Base-by-base conservation (phyloP, 2,329 filamentous ascomycete species). In the Cercospora zeae-maydis region DNA sequence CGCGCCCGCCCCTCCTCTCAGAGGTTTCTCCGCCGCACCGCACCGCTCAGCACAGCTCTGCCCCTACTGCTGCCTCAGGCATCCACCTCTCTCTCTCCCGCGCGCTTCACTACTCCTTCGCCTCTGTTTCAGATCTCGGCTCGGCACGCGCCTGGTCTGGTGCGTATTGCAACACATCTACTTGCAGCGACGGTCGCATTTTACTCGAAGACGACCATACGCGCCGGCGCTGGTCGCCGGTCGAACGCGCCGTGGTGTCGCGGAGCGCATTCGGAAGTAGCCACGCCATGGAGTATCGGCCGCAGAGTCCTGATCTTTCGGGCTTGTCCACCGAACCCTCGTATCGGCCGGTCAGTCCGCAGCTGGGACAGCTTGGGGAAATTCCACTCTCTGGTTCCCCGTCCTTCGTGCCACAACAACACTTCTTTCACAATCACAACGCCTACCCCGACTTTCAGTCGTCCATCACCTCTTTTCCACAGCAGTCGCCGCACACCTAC, bases 381-480 rank as follows among this genome's bases (percentile, higher is more conserved):
- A 47, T 58, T 21, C 55, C 37, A 7, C 36, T 58, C 19, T 24
- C 55, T 33, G 37, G 24, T n/a, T 58, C 55, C 27, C 37, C 57
- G 27, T 37, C 57, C 24, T 59, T 59, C 27, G 27, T 16, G 5
- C 47, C 66, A 63, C 30, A 63, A 63, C 42, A 62, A 64, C 39
- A 52, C 33, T 42, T 58, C 34, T 52, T 59, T 27, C 24, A 27
- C 47, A 56, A 34, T 36, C 55, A 56, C 31, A 45, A 61, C 61
- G 42, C 34, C 24, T 63, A 54, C 58, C 55, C 59, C 57, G 56
- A 52, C 54, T 67, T 64, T 56, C 67, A 68, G 34, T 63, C 66
- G 19, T 42, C 57, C 30, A 33, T 59, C 57, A 73, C 70, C 1
- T 70, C 70, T 8, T 59, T 65, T 30, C 68, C 67, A 36, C 63